Conservation (phyloP, 257 asterid species). For the Fraxinus excelsior region DNA sequence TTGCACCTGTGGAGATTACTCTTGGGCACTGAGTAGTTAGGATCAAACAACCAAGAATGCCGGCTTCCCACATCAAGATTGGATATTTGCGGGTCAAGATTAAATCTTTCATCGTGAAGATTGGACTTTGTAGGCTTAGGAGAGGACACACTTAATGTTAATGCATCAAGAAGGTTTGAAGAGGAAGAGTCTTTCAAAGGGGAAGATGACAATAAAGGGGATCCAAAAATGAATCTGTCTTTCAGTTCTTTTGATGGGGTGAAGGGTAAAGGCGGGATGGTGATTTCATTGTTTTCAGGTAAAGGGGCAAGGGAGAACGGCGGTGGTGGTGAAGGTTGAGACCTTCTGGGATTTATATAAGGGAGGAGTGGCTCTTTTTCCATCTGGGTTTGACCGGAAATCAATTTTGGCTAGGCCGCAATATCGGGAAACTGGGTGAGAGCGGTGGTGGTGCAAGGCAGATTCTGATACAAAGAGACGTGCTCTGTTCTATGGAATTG, state of each 20-base stretch:
- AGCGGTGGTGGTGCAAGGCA: constrained; percentile 11
- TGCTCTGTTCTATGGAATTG: background rate
- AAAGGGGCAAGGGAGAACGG: constrained; percentile 56
- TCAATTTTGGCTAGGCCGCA: constrained; percentile 10
- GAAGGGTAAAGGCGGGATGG: constrained; percentile 52
- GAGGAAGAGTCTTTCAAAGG: constrained; percentile 38
- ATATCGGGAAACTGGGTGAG: constrained; percentile 16
- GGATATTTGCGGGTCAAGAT: constrained; percentile 22
- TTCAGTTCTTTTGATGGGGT: constrained; percentile 71
- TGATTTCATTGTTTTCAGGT: constrained; percentile 63
- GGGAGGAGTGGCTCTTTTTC: constrained; percentile 79
- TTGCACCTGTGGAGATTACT: constrained; percentile 75
- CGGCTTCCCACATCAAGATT: constrained; percentile 44
- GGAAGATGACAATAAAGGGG: constrained; percentile 49
- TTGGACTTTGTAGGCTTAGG: constrained; percentile 26
- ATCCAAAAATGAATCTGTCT: constrained; percentile 70
- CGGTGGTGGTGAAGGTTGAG: constrained; percentile 31
- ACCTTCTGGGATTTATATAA: constrained; percentile 33
- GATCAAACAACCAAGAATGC: constrained; percentile 65
- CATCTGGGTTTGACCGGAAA: constrained; percentile 40
- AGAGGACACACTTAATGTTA: constrained; percentile 33
- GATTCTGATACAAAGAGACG: background rate
- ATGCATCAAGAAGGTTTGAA: constrained; percentile 49
- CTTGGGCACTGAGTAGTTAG: constrained; percentile 49
- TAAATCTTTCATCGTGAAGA: constrained; percentile 31